Evolutionary conservation across 129 eudicot species (phyloP), one percentile per base, ranked within the genome.

Genomic region (Apium graveolens): DNA sequence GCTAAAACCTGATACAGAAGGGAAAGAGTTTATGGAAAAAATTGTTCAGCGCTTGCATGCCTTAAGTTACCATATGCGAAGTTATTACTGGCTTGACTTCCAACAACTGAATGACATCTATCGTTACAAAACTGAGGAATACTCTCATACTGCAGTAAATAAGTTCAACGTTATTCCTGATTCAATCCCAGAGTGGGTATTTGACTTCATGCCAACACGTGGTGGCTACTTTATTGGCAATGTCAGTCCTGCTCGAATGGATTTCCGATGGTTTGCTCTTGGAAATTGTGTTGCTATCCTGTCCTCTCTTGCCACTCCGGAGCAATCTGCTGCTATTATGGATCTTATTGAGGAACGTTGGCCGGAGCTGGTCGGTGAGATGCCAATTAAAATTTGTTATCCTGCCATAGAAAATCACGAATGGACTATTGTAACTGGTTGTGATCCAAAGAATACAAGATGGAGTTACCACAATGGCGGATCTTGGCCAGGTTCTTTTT

Each of bases 401-500:
- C 88, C 88, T 55, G 86, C 86, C 11, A 83, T 83, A 79, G 86
- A 83, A 76, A 79, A 83, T 57, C 86, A 83, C 71, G 82, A 81
- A 68, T 85, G 88, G 88, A 63, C 49, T 7, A 81, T 85, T 18
- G 82, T 85, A 65, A 85, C 88, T 7, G 88, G 85, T 14, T 81
- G 85, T 78, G 88, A 85, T 81, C 88, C 88, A 26, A 85, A 85
- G 78, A 85, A 85, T 71, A 85, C 88, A 62, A 85, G 88, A 78
- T 85, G 88, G 88, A 85, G 88, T 73, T 85, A 85, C 75, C 88
- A 85, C 53, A 85, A 85, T 80, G 88, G 88, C 62, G 88, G 88
- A 81, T 85, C 88, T 70, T 85, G 88, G 88, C 88, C 88, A 85
- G 88, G 88, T 85, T 85, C 69, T 57, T 49, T 77, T 49, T 62